Conservation (phyloP, 371 early-diverging fungal genomes). For the Mucor plumbeus region DNA sequence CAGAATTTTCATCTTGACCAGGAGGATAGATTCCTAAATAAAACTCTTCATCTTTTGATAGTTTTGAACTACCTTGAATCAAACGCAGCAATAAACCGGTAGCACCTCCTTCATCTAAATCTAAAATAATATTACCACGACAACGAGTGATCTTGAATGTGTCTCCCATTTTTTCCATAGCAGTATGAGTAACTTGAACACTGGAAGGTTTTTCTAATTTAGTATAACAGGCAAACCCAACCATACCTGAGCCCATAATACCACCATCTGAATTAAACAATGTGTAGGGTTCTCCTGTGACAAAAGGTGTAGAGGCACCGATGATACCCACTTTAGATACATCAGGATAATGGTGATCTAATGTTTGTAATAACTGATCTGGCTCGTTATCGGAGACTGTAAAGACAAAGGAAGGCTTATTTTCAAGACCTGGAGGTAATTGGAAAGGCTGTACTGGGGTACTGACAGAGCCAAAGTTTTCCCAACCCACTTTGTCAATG, state of each 20-base stretch:
- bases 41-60: slow-evolving; percentile 63
- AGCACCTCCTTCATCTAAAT: slow-evolving; percentile 68
- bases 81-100: slow-evolving; percentile 63
- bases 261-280: slow-evolving; percentile 53
- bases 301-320: slow-evolving; percentile 73
- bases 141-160: slow-evolving; percentile 66
- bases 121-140: slow-evolving; percentile 76
- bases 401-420: slow-evolving; percentile 48
- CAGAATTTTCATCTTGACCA: slow-evolving; percentile 10
- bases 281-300: slow-evolving; percentile 68
- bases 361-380: slow-evolving; percentile 59
- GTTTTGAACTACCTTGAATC: slow-evolving; percentile 41
- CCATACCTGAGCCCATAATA: slow-evolving; percentile 62
- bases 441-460: slow-evolving; percentile 32
- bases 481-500: slow-evolving; percentile 55
- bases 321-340: slow-evolving; percentile 64
- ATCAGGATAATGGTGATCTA: slow-evolving; percentile 58
- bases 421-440: slow-evolving; percentile 23
- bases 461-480: slow-evolving; percentile 49
- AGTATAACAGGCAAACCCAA: slow-evolving; percentile 60
- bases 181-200: slow-evolving; percentile 37
- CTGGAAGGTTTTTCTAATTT: neutral
- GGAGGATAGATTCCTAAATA: slow-evolving; percentile 55
- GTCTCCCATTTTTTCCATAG: slow-evolving; percentile 57
- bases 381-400: slow-evolving; percentile 70